Conservation (phyloP, 805 yeast species). For the Spencermartinsiella europaea region DNA sequence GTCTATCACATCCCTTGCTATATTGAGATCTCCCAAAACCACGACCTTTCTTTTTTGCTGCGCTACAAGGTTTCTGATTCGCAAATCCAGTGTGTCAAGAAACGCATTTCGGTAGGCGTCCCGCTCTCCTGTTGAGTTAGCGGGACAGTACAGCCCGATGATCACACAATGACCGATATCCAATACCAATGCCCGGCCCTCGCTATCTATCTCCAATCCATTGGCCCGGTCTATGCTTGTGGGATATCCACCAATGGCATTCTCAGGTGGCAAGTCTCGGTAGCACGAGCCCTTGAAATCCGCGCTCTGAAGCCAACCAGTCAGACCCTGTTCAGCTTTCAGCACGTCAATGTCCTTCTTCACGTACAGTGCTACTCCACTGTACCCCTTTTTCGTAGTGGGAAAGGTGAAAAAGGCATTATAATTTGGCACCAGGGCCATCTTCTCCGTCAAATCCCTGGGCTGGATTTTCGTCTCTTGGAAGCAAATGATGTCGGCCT, state of each 20-base stretch:
- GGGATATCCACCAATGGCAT: conserved; percentile 71
- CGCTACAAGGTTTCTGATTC: conserved; percentile 52
- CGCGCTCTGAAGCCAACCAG: conserved; percentile 49
- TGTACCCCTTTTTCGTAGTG: conserved; percentile 65
- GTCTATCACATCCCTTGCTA: conserved; percentile 74
- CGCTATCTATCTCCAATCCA: conserved; percentile 56
- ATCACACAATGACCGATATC: conserved; percentile 52
- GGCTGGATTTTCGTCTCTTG: conserved; percentile 77
- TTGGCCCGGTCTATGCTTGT: conserved; percentile 33
- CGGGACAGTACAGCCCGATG: conserved; percentile 77
- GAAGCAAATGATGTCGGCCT: conserved; percentile 74
- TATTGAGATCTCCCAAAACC: conserved; percentile 85
- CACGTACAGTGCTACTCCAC: conserved; percentile 82
- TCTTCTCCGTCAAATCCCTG: conserved; percentile 40
- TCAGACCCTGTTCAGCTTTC: conserved; percentile 86
- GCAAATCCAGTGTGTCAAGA: conserved; percentile 50
- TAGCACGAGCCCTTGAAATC: conserved; percentile 19
- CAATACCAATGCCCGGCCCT: conserved; percentile 75
- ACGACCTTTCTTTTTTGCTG: conserved; percentile 62
- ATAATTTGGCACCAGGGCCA: conserved; percentile 53
- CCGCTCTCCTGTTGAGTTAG: conserved; percentile 61
- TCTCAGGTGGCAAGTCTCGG: conserved; percentile 25
- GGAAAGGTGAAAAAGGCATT: conserved; percentile 69
- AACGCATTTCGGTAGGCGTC: conserved; percentile 55
- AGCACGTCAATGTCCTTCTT: conserved; percentile 51